Base-by-base conservation (phyloP, 257 asterid genomes). In the Plantago elongata region DNA sequence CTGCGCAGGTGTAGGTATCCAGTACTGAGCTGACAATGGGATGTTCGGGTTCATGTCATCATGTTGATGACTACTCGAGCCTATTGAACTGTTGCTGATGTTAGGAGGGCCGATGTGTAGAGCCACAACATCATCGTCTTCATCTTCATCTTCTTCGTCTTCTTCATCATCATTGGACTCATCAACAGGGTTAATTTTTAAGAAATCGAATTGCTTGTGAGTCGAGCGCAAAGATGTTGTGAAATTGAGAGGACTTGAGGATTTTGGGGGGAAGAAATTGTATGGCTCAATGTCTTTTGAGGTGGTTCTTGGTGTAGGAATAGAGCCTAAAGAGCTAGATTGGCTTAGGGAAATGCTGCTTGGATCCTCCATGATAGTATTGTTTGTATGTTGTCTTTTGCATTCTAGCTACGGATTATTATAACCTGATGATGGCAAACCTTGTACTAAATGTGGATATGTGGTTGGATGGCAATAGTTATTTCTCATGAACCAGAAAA, bases 1-100 rank as follows among this genome's bases (percentile, higher is more conserved):
- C 51, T 85, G 90, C 17, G 84, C 77, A 12, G 81, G 73, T 4
- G 95, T 83, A 16, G 95, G 95, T 48, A 79, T 78, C 96, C 96
- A 88, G 64, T 83, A 88, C 9, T 73, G 74, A 9, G 51, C 17
- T 9, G 58, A 1, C 17, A 49, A 30, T 4, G 63, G 55, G 46
- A 34, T 34, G 40, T 13, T 60, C 76, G 45, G 38, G 60, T 17
- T 48, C 62, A 52, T 13, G 7, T 40, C 54, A 7, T 65, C 43
- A 0, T n/a, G 62, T 17, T 22, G 40, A 63, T 62, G 69, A 67
- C 42, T 64, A 45, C 46, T 42, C 40, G 72, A 40, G 15, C 17
- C 61, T 34, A 3, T 37, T 42, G 48, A 13, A 14, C 56, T 37
- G 51, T 22, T 16, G 30, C 54, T 40, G 68, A 52, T 64, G 57